Evolutionary conservation across 2,329 filamentous ascomycete species (phyloP).

Genomic region (Sporothrix brasiliensis): DNA sequence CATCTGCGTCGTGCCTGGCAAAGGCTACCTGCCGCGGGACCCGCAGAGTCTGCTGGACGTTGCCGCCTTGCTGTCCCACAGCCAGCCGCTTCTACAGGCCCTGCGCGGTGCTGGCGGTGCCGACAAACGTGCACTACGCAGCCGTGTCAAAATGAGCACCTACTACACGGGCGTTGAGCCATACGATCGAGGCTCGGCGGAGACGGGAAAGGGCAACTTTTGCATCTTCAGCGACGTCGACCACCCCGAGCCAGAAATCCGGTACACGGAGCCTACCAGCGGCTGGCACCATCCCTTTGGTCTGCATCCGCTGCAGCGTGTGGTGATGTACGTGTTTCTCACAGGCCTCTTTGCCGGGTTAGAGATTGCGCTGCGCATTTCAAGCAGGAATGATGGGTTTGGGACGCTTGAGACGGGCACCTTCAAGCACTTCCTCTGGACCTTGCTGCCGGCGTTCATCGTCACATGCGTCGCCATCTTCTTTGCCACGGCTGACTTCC

Average conservation of each 20-base stretch:
- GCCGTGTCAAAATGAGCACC: slow-evolving; percentile 39
- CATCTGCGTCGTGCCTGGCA: slow-evolving; percentile 40
- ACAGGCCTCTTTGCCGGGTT: slow-evolving; percentile 43
- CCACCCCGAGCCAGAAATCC: slow-evolving; percentile 28
- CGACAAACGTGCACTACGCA: slow-evolving; percentile 38
- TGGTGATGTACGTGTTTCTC: slow-evolving; percentile 40
- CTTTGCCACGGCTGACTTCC: slow-evolving; percentile 42
- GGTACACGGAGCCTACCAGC: slow-evolving; percentile 34
- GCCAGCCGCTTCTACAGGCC: slow-evolving; percentile 43
- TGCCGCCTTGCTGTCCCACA: slow-evolving; percentile 46
- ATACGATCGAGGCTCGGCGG: slow-evolving; percentile 39
- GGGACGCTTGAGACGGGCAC: slow-evolving; percentile 39
- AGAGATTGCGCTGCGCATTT: slow-evolving; percentile 43
- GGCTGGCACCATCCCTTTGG: slow-evolving; percentile 42
- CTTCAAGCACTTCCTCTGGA: slow-evolving; percentile 45
- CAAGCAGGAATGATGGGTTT: slow-evolving; percentile 41
- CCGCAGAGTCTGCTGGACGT: slow-evolving; percentile 44
- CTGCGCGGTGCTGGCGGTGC: slow-evolving; percentile 40
- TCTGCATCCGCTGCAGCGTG: slow-evolving; percentile 41
- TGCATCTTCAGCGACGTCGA: slow-evolving; percentile 37
- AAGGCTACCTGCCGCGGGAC: slow-evolving; percentile 45
- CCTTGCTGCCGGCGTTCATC: slow-evolving; percentile 41
- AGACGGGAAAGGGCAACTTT: slow-evolving; percentile 39
- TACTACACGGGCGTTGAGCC: slow-evolving; percentile 45
- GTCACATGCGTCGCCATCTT: slow-evolving; percentile 41